These are phyloP conservation scores for Cladosporium sp. DNA, from an alignment of 2,329 filamentous ascomycete genomes.

Conservation along the genomic window DNA sequence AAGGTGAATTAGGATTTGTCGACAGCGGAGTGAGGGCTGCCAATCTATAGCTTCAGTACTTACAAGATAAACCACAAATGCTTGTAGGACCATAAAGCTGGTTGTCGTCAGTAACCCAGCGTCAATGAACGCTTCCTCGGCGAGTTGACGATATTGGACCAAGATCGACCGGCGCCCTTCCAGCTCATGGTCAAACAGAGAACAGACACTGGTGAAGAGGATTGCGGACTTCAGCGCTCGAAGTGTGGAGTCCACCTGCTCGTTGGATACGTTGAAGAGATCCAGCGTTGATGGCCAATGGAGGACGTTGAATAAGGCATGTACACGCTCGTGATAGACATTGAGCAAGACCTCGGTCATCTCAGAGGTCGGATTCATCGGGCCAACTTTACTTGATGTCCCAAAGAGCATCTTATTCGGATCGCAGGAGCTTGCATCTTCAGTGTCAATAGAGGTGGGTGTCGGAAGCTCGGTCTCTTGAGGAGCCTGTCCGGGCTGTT, in stretches of 20 bases:
- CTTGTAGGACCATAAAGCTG: background rate
- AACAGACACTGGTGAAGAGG: background rate
- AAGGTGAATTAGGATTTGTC: background rate
- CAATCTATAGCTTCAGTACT: background rate
- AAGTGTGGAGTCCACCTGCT: background rate
- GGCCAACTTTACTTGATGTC: background rate
- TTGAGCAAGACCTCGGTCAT: background rate
- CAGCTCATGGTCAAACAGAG: background rate
- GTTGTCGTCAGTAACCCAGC: background rate
- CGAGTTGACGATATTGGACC: background rate
- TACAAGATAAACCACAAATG: slow-evolving; percentile 3
- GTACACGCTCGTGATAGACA: background rate
- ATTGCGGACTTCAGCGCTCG: background rate
- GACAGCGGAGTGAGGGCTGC: background rate
- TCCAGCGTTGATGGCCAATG: background rate
- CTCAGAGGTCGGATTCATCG: background rate
- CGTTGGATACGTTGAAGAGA: background rate
- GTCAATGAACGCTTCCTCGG: background rate
- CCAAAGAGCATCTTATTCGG: background rate
- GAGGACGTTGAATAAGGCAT: slow-evolving; percentile 2
- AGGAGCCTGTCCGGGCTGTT: background rate
- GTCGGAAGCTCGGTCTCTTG: background rate
- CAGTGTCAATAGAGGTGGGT: background rate
- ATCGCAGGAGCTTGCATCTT: background rate
- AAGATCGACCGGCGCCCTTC: background rate